Evolutionary conservation across 2,329 filamentous ascomycete genomes (phyloP).

Genomic region (Colletotrichum lupini): DNA sequence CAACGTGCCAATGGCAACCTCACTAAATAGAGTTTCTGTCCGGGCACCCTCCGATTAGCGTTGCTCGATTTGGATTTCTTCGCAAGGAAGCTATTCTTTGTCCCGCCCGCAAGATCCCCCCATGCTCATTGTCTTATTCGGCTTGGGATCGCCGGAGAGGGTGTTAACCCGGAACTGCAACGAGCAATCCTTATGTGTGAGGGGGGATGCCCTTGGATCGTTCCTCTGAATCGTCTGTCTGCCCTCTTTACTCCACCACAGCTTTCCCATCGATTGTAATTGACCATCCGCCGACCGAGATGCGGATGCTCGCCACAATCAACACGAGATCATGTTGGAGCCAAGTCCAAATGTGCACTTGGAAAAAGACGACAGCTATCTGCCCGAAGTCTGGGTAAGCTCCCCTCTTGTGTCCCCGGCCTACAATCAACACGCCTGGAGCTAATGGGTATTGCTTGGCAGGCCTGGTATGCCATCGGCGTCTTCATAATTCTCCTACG

Average conservation of each 20-base stretch:
- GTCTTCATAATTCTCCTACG: constrained; percentile 36
- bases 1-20: neutral
- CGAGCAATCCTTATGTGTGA: neutral
- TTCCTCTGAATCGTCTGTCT: neutral
- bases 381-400: constrained; percentile 37
- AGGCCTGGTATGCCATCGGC: constrained; percentile 36
- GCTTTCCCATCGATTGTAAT: neutral
- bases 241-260: neutral
- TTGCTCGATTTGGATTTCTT: neutral
- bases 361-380: constrained; percentile 32
- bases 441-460: neutral
- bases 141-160: neutral
- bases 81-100: neutral
- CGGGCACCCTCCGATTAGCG: neutral
- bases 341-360: constrained; percentile 30
- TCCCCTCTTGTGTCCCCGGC: no score
- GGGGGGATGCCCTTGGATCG: neutral
- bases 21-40: neutral
- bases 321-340: constrained; percentile 20
- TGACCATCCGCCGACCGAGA: neutral
- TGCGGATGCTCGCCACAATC: constrained; percentile 2
- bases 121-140: neutral
- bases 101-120: neutral
- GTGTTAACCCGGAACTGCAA: neutral
- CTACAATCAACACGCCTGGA: neutral